Base-by-base conservation (phyloP, 2,329 filamentous ascomycete species). In the Ilyonectria robusta region DNA sequence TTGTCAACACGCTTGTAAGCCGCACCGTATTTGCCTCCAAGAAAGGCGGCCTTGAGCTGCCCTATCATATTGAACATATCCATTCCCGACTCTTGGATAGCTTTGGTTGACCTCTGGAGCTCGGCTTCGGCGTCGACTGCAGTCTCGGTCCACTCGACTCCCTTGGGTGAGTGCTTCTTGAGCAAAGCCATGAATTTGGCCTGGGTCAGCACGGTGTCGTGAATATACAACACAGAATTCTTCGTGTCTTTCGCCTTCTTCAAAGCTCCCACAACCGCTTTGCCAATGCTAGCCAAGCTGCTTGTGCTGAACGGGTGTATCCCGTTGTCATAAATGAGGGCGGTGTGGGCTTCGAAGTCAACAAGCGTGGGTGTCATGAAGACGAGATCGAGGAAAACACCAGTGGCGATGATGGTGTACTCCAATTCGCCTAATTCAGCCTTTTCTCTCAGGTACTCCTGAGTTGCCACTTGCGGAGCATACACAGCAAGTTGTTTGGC, bases 161-260 rank as follows among this genome's bases (percentile, higher is more conserved):
- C 54, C 9, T 46, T 6, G 2, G 53, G 40, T 4, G 17, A 19
- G 33, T 48, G 15, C 37, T 64, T 59, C 37, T 64, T 64, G 2
- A 40, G 47, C 5, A 64, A 11, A 6, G 40, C 61, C 3, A 64
- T 31, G 5, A 64, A 6, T 15, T 64, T 44, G n/a, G 54, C 21
- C 29, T 64, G 61, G 15, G 40, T 64, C 11, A 64, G 7, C 15
- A 64, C 26, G n/a, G 26, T 15, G 4, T 64, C 61, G 15, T 64
- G 54, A 7, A 64, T 33, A 15, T 42, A 21, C 1, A 64, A 35
- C 17, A 51, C 48, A 23, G 47, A 54, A 17, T 64, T 64, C 47
- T 53, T 59, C 17, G 54, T 64, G 1, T 31, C 33, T 19, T 21
- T 47, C 11, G 46, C 42, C 19, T 44, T 44, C 17, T 50, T 47